Percentiles rank a stretch among this genome's conserved stretches.
phyloP scores from a whole-genome alignment of 768 basidiomycete genomes.

The Amyloporia xantha region DNA sequence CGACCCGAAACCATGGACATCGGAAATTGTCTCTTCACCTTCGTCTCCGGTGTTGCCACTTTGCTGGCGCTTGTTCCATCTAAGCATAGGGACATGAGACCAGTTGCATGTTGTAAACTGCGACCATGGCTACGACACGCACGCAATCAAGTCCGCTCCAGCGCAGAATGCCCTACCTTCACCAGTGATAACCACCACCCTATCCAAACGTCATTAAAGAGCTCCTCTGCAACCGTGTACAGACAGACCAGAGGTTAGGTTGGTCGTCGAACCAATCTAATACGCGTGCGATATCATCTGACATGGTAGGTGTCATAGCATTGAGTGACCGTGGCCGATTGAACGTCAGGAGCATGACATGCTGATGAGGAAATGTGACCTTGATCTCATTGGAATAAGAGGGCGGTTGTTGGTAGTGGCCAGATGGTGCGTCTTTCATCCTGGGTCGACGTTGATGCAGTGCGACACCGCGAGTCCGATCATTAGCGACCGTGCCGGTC shows the following conservation, averaged over 20 bases:
- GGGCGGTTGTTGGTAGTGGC: slow-evolving; percentile 15
- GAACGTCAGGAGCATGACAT: slow-evolving; percentile 47
- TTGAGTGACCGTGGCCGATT: slow-evolving; percentile 72
- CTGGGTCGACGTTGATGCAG: background rate
- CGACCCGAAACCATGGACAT: slow-evolving; percentile 61
- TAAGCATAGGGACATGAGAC: slow-evolving; percentile 22
- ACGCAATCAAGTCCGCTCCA: slow-evolving; percentile 75
- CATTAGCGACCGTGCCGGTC: background rate
- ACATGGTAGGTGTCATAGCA: slow-evolving; percentile 61
- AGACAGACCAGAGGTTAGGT: slow-evolving; percentile 58
- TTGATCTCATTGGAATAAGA: slow-evolving; percentile 31
- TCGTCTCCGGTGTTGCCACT: slow-evolving; percentile 34
- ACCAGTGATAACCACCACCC: slow-evolving; percentile 73
- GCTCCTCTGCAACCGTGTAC: background rate
- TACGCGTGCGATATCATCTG: slow-evolving; percentile 41
- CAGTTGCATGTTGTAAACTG: background rate
- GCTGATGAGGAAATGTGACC: slow-evolving; percentile 39
- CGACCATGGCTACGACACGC: slow-evolving; percentile 19
- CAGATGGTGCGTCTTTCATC: background rate
- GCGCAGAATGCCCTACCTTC: slow-evolving; percentile 71
- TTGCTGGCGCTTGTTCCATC: slow-evolving; percentile 55
- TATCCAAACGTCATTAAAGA: slow-evolving; percentile 21
- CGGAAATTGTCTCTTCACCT: slow-evolving; percentile 32
- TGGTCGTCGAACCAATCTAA: slow-evolving; percentile 74
- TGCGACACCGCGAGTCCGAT: background rate